Base-by-base conservation (phyloP, 2,329 filamentous ascomycete species). In the Aspergillus unguis region DNA sequence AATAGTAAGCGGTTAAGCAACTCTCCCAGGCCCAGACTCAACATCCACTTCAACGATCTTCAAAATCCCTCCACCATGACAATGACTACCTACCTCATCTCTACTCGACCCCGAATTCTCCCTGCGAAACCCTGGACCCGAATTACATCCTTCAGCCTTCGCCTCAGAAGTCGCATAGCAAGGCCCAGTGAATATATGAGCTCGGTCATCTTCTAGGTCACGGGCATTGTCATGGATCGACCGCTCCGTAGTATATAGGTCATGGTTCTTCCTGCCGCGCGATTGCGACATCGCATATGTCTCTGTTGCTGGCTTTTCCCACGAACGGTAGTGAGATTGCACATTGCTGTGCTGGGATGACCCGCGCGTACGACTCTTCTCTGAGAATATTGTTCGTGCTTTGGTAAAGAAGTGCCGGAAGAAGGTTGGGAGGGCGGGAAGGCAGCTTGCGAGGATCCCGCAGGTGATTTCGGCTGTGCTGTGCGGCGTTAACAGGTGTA, bases 381-480 rank as follows among this genome's bases (percentile, higher is more conserved):
- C 50, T 6, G 49, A 50, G 27, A 56, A 37, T 6, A 48, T 35
- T n/a, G 44, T 48, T 31, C 36, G 48, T 6, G 52, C 56, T 59
- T 55, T 61, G 17, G 45, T 51, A 37, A 58, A 57, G 56, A 59
- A 60, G 41, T 61, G 52, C n/a, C 52, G 51, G 55, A 60, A 57
- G 52, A 61, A 61, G 17, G 52, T 58, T 29, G 61, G 59, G n/a
- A 65, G 28, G 5, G 59, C 55, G 4, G 62, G 58, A 23, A 66
- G 50, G 44, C 58, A 63, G 43, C 60, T 58, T 27, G 60, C 58
- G 27, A 65, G 53, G 46, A 65, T 62, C 5, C 59, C 62, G 2
- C 58, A 62, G 9, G 64, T 58, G 10, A 65, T 55, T 52, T 65
- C 62, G 32, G 62, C 63, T 7, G 58, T 53, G 7, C 62, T 64